Percentiles rank a stretch among this genome's conserved stretches.
Conservation (phyloP, 768 basidiomycete genomes). For the Suillus brevipes region DNA sequence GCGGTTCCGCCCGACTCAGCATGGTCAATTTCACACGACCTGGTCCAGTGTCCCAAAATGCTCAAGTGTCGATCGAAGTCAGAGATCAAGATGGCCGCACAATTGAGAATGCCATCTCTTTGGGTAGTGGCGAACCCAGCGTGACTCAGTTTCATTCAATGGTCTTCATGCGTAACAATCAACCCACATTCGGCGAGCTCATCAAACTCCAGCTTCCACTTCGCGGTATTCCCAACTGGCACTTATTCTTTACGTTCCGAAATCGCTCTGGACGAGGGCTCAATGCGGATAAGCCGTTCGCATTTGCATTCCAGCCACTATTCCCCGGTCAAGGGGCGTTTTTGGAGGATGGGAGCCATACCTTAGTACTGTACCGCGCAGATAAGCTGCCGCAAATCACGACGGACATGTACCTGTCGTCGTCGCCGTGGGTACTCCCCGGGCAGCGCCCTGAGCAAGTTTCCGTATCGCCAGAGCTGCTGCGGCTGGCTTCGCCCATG, state of each 20-base stretch:
- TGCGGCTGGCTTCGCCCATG: slow-evolving; percentile 64
- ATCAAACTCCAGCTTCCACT: slow-evolving; percentile 81
- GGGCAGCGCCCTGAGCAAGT: slow-evolving; percentile 65
- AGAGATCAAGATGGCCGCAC: slow-evolving; percentile 66
- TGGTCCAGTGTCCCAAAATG: slow-evolving; percentile 50
- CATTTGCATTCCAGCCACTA: slow-evolving; percentile 89
- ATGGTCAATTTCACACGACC: slow-evolving; percentile 62
- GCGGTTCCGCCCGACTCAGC: slow-evolving; percentile 53
- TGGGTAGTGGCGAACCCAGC: slow-evolving; percentile 83
- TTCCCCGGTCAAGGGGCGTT: slow-evolving; percentile 76
- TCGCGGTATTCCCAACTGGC: slow-evolving; percentile 72
- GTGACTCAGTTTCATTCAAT: slow-evolving; percentile 85
- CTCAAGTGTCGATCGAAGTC: slow-evolving; percentile 92
- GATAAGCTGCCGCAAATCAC: slow-evolving; percentile 65
- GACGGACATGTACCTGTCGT: slow-evolving; percentile 70
- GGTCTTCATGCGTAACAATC: slow-evolving; percentile 84
- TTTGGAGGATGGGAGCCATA: slow-evolving; percentile 88
- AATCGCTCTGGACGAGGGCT: slow-evolving; percentile 57
- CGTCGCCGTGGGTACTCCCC: slow-evolving; percentile 57
- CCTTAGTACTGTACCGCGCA: slow-evolving; percentile 78
- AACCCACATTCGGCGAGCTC: slow-evolving; percentile 91
- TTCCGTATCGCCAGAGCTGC: slow-evolving; percentile 56
- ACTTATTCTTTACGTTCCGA: slow-evolving; percentile 93
- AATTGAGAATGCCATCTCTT: slow-evolving; percentile 72
- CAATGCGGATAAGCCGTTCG: slow-evolving; percentile 75